Percentiles rank a stretch among this genome's conserved stretches.
phyloP scores from a whole-genome alignment of 768 basidiomycete species.

The Trametes elegans region DNA sequence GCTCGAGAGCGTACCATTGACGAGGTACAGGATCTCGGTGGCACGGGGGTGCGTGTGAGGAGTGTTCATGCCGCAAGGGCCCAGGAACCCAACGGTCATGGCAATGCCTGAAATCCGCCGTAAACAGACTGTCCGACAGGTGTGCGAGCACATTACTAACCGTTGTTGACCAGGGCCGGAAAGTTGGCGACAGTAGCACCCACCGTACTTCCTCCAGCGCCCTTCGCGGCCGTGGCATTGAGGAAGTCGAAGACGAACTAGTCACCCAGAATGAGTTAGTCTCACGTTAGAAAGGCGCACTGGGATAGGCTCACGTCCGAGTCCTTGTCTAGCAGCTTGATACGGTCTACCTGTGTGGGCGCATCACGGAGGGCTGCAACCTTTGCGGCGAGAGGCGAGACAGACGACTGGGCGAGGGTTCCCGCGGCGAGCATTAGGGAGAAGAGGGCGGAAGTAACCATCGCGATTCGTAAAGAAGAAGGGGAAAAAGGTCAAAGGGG shows the following conservation, averaged over 20 bases:
- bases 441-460: slow-evolving; percentile 20
- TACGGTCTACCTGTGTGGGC: slow-evolving; percentile 21
- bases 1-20: slow-evolving; percentile 29
- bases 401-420: slow-evolving; percentile 14
- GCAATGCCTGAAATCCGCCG: slow-evolving; percentile 17
- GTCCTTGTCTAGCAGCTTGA: slow-evolving; percentile 24
- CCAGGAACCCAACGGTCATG: slow-evolving; percentile 29
- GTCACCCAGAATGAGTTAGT: neutral
- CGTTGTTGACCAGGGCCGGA: slow-evolving; percentile 29
- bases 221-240: slow-evolving; percentile 19
- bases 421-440: slow-evolving; percentile 17
- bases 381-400: slow-evolving; percentile 1
- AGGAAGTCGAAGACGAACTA: slow-evolving; percentile 32
- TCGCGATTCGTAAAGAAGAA: slow-evolving; percentile 6
- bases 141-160: slow-evolving; percentile 1
- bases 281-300: neutral
- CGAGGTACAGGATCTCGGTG: slow-evolving; percentile 32
- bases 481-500: neutral
- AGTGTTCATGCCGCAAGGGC: slow-evolving; percentile 35
- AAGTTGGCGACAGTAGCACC: slow-evolving; percentile 27
- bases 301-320: slow-evolving; percentile 16
- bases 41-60: slow-evolving; percentile 37
- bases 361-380: slow-evolving; percentile 24
- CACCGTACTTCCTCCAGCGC: slow-evolving; percentile 27
- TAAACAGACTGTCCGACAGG: neutral